Evolutionary conservation across 129 eudicot species (phyloP).

Genomic region (Apium graveolens): DNA sequence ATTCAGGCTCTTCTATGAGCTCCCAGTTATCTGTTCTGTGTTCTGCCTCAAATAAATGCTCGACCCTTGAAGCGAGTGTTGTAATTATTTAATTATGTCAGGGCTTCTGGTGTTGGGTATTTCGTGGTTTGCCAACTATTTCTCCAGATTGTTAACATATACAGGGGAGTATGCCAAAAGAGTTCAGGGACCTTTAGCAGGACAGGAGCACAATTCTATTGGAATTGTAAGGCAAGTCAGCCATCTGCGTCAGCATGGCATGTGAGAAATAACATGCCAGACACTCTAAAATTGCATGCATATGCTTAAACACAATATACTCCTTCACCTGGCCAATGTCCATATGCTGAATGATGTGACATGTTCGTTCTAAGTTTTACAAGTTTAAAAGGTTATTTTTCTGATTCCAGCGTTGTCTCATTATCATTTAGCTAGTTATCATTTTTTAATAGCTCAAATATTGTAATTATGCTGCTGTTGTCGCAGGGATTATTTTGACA

Average conservation of each 20-base stretch:
- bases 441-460: slow-evolving; percentile 6
- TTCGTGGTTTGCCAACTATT: background rate
- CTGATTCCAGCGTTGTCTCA: background rate
- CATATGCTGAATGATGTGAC: background rate
- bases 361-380: background rate
- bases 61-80: background rate
- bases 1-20: background rate
- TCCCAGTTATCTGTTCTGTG: background rate
- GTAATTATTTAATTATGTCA: background rate
- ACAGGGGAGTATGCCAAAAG: background rate
- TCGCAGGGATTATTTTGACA: slow-evolving; percentile 47
- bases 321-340: background rate
- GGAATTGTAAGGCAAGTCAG: background rate
- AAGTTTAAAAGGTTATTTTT: background rate
- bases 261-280: background rate
- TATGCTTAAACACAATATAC: background rate
- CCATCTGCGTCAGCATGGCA: background rate
- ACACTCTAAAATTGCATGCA: background rate
- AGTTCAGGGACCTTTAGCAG: background rate
- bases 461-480: slow-evolving; percentile 15
- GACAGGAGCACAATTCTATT: background rate
- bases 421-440: background rate
- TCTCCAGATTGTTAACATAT: background rate
- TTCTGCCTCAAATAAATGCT: background rate
- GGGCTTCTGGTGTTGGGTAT: background rate